Evolutionary conservation across 495 filamentous ascomycete genomes (phyloP).

Genomic region (Barbatosphaeria neglecta): DNA sequence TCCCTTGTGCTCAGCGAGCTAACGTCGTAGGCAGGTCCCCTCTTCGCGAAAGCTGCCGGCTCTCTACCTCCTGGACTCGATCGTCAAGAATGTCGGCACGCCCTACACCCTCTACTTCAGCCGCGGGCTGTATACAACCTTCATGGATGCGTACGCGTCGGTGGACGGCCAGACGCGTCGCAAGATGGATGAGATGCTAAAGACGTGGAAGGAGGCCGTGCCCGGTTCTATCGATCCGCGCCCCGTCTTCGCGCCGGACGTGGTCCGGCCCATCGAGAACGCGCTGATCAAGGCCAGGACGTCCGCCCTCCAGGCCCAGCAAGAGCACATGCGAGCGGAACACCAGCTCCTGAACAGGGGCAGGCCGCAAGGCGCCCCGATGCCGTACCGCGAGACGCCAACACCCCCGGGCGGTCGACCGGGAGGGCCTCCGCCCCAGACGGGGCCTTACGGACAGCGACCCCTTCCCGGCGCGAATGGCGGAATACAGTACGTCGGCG

Average conservation of each 20-base stretch:
- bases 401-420: conserved; percentile 49
- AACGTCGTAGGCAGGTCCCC: conserved; percentile 48
- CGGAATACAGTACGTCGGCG: conserved; percentile 4
- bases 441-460: conserved; percentile 11
- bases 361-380: conserved; percentile 30
- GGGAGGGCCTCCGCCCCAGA: conserved; percentile 1
- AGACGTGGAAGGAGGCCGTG: conserved; percentile 95
- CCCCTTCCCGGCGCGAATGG: conserved; percentile 10
- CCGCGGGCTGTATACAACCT: conserved; percentile 79
- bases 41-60: conserved; percentile 81
- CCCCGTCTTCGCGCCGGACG: conserved; percentile 78
- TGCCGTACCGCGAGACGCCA: conserved; percentile 53
- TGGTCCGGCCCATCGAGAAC: conserved; percentile 82
- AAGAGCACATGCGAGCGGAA: background rate
- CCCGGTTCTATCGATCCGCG: conserved; percentile 77
- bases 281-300: conserved; percentile 82
- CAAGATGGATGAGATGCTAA: conserved; percentile 93
- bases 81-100: conserved; percentile 97
- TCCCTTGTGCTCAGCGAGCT: conserved; percentile 6
- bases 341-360: conserved; percentile 49
- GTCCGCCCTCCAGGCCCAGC: conserved; percentile 48
- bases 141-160: conserved; percentile 89
- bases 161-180: conserved; percentile 70
- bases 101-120: conserved; percentile 93
- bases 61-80: conserved; percentile 94